These are phyloP conservation scores for Gyrodon lividus DNA, from an alignment of 768 basidiomycete genomes.

Conservation along the genomic window DNA sequence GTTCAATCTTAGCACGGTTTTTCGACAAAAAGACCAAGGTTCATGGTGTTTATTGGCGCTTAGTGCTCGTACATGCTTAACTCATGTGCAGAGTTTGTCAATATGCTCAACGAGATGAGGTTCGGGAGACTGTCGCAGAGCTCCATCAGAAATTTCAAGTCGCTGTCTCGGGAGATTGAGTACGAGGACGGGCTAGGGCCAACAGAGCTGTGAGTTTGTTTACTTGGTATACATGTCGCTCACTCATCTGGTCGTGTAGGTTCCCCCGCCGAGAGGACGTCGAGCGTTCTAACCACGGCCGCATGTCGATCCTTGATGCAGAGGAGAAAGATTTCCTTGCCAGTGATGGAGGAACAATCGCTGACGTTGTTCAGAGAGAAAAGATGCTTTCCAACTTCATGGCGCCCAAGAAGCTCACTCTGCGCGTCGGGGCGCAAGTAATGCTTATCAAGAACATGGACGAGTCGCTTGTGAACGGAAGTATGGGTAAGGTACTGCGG, in stretches of 20 bases:
- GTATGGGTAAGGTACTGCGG: slow-evolving; percentile 78
- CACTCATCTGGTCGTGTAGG: slow-evolving; percentile 38
- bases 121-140: slow-evolving; percentile 67
- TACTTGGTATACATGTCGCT: background rate
- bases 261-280: slow-evolving; percentile 94
- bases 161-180: slow-evolving; percentile 63
- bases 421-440: slow-evolving; percentile 83
- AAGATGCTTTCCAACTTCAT: slow-evolving; percentile 90
- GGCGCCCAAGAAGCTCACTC: slow-evolving; percentile 67
- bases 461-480: slow-evolving; percentile 90
- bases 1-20: slow-evolving; percentile 93
- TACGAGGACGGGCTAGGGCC: slow-evolving; percentile 83
- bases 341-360: slow-evolving; percentile 60
- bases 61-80: slow-evolving; percentile 3
- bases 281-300: slow-evolving; percentile 72
- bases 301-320: slow-evolving; percentile 61
- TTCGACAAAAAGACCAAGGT: slow-evolving; percentile 92
- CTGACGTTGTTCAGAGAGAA: slow-evolving; percentile 55
- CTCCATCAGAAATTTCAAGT: slow-evolving; percentile 71
- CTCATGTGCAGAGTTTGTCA: slow-evolving; percentile 67
- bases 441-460: slow-evolving; percentile 97
- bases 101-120: slow-evolving; percentile 99
- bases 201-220: slow-evolving; percentile 76
- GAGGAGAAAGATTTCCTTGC: slow-evolving; percentile 54
- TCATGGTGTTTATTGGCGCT: slow-evolving; percentile 16